Evolutionary conservation across 2,329 filamentous ascomycete genomes (phyloP).

Genomic region (Colletotrichum spinosum): DNA sequence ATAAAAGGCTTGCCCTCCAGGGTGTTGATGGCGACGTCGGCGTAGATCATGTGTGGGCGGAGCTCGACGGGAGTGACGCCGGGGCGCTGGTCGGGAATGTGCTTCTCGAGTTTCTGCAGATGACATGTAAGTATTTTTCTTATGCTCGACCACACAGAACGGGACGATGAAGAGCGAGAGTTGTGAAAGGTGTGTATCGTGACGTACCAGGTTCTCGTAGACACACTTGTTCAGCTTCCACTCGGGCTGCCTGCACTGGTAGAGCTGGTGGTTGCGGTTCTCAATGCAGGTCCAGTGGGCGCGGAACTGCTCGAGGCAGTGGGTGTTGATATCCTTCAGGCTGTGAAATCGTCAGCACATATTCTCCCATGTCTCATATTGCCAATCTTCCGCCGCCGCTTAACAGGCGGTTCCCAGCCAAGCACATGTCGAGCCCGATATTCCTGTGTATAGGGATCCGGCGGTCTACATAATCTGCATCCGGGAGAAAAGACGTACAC

Average conservation of each 20-base stretch:
- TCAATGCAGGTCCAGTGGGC: conserved; percentile 96
- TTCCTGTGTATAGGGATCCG: no score
- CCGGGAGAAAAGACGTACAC: conserved; percentile 75
- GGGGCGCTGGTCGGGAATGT: conserved; percentile 78
- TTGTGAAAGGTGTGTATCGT: background rate
- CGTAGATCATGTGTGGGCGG: conserved; percentile 72
- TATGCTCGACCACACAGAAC: background rate
- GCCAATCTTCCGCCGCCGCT: no score
- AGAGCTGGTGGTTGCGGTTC: conserved; percentile 97
- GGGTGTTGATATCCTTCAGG: conserved; percentile 94
- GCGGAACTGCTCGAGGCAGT: conserved; percentile 91
- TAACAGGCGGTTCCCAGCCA: no score
- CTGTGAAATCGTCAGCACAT: conserved; percentile 55
- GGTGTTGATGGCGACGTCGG: conserved; percentile 61
- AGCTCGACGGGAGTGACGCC: conserved; percentile 80
- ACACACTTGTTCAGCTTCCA: conserved; percentile 95
- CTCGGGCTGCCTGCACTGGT: conserved; percentile 91
- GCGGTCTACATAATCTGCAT: no score
- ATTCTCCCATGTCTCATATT: background rate
- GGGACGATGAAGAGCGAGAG: background rate
- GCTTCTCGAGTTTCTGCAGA: conserved; percentile 81
- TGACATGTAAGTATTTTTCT: background rate
- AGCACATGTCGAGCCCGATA: no score
- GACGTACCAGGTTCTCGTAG: conserved; percentile 90
- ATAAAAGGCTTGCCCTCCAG: conserved; percentile 57